These are phyloP conservation scores for Leucaena leucocephala DNA, from an alignment of 306 rosid genomes.

Conservation along the genomic window DNA sequence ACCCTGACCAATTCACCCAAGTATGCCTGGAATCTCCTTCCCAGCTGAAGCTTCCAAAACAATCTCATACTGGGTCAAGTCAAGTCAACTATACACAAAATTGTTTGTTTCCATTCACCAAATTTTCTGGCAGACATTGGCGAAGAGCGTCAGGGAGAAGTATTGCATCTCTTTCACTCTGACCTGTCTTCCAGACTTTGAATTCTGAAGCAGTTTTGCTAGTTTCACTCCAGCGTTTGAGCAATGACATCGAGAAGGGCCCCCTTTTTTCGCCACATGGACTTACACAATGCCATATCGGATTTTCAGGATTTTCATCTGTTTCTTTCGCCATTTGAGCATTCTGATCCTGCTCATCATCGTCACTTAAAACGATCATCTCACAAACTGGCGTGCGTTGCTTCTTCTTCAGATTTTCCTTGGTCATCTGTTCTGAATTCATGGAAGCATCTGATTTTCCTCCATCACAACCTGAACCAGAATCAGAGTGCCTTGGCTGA, in stretches of 20 bases:
- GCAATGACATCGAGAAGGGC: constrained; percentile 52
- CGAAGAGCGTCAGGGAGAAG: constrained; percentile 54
- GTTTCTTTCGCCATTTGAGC: constrained; percentile 3
- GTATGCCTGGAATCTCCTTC: not conserved
- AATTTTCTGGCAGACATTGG: constrained; percentile 1
- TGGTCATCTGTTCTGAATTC: constrained; percentile 11
- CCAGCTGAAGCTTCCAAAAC: constrained; percentile 4
- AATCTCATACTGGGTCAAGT: constrained; percentile 14
- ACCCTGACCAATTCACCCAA: not conserved
- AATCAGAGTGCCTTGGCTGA: constrained; percentile 12
- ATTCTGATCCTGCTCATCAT: constrained; percentile 20
- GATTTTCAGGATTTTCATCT: constrained; percentile 39
- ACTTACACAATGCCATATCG: constrained; percentile 52
- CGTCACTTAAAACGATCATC: constrained; percentile 21
- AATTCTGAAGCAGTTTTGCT: constrained; percentile 33
- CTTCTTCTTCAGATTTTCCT: constrained; percentile 36
- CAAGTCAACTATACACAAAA: constrained; percentile 20
- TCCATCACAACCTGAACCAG: constrained; percentile 30
- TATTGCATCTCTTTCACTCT: constrained; percentile 59
- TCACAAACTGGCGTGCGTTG: constrained; percentile 30
- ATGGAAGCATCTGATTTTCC: constrained; percentile 10
- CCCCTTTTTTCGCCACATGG: constrained; percentile 56
- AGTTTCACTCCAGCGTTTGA: constrained; percentile 55
- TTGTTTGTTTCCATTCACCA: constrained; percentile 23
- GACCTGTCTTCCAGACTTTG: constrained; percentile 70